These are phyloP conservation scores for Eremothecium sinecaudum DNA, from an alignment of 1,139 yeast species.

Conservation along the genomic window DNA sequence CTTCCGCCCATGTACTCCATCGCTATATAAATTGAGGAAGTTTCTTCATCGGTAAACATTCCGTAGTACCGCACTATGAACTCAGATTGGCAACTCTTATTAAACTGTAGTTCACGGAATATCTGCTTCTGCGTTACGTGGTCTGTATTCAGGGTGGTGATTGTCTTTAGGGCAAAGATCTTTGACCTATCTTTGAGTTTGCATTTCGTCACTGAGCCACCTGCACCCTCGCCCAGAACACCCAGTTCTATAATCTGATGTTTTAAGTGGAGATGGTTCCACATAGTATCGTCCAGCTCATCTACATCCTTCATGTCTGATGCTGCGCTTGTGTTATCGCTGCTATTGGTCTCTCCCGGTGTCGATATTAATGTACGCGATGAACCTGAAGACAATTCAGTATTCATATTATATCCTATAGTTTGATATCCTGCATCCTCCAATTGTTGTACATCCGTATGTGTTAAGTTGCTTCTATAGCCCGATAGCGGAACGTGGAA, in stretches of 20 bases:
- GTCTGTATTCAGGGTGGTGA: conserved; percentile 60
- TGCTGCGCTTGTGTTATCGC: too few relatives aligned
- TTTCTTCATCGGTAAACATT: conserved; percentile 68
- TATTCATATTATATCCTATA: too few relatives aligned
- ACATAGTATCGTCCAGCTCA: conserved; percentile 63
- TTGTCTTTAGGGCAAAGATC: conserved; percentile 80
- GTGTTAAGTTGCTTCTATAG: too few relatives aligned
- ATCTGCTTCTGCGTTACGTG: conserved; percentile 76
- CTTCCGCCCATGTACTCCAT: conserved; percentile 97
- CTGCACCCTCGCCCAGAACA: conserved; percentile 85
- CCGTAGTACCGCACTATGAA: conserved; percentile 89
- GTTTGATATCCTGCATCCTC: too few relatives aligned
- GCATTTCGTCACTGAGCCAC: conserved; percentile 85
- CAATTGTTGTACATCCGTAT: too few relatives aligned
- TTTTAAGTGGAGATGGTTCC: conserved; percentile 56
- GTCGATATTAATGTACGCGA: too few relatives aligned
- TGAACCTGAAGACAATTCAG: too few relatives aligned
- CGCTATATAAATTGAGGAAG: conserved; percentile 74
- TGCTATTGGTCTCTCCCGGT: too few relatives aligned
- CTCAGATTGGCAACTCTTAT: conserved; percentile 70
- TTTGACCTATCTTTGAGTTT: conserved; percentile 42
- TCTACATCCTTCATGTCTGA: conserved; percentile 40
- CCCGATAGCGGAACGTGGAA: too few relatives aligned
- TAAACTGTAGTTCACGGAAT: conserved; percentile 79
- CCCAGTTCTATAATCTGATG: conserved; percentile 54